Percentiles rank a stretch among this genome's conserved stretches.
These are phyloP conservation scores for Ceratobasidium sp. DNA, from an alignment of 1,284 basidiomycete genomes.

Conservation along the genomic window DNA sequence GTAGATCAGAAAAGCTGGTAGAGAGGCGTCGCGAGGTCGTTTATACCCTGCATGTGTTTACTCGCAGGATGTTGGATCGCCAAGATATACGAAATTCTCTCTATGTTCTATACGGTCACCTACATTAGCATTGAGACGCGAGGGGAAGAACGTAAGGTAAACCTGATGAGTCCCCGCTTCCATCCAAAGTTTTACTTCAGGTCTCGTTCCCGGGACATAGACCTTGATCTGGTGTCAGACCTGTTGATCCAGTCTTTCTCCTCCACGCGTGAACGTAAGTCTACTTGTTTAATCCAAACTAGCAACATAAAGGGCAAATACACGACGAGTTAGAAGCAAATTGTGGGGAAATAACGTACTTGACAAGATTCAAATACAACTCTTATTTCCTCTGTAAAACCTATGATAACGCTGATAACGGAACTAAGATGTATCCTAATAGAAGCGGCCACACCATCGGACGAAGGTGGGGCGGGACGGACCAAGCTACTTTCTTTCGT, in stretches of 20 bases:
- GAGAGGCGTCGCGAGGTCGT: conserved; percentile 95
- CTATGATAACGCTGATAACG: conserved; percentile 79
- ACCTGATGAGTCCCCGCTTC: conserved; percentile 88
- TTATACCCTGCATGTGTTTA: conserved; percentile 98
- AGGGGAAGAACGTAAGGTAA: conserved; percentile 54
- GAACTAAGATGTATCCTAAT: conserved; percentile 92
- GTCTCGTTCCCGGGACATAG: conserved; percentile 93
- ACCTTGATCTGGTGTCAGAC: conserved; percentile 99
- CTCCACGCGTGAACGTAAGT: conserved; percentile 89
- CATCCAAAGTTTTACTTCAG: conserved; percentile 94
- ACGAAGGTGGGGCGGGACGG: conserved; percentile 87
- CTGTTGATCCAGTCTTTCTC: conserved; percentile 88
- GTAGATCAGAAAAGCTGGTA: conserved; percentile 93
- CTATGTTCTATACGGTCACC: conserved; percentile 83
- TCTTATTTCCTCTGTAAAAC: conserved; percentile 90
- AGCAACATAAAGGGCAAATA: not conserved
- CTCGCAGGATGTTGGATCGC: conserved; percentile 96
- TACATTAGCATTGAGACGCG: too few species aligned
- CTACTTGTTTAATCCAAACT: not conserved
- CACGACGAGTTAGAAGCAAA: not conserved
- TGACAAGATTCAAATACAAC: conserved; percentile 91
- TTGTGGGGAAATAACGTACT: conserved; percentile 56
- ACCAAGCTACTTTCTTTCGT: conserved; percentile 94
- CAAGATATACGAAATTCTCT: conserved; percentile 98
- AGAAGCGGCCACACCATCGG: conserved; percentile 96